Percentiles rank a stretch among this genome's conserved stretches.
Conservation (phyloP, 2,329 filamentous ascomycete species). For the Aspergillus fructus region DNA sequence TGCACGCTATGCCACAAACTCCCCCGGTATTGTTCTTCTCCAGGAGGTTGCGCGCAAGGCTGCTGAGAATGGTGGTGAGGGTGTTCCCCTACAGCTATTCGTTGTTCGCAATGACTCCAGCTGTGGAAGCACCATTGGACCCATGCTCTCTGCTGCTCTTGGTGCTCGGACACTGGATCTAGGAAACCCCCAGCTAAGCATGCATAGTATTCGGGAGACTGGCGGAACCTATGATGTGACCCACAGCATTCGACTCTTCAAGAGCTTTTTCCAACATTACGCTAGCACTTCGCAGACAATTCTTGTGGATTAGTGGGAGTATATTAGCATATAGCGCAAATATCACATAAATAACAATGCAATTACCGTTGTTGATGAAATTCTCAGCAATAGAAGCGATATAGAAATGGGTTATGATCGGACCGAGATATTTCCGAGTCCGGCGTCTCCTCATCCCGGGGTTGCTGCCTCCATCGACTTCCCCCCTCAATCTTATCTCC, state of each 20-base stretch:
- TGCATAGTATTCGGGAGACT: slow-evolving; percentile 96
- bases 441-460: not conserved
- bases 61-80: slow-evolving; percentile 54
- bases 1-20: slow-evolving; percentile 93
- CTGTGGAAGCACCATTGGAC: slow-evolving; percentile 94
- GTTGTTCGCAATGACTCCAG: slow-evolving; percentile 94
- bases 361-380: not conserved
- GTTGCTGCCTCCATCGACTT: not conserved
- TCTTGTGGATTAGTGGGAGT: slow-evolving; percentile 65
- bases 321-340: not conserved
- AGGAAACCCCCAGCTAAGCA: slow-evolving; percentile 90
- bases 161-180: slow-evolving; percentile 88
- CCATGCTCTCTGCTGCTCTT: slow-evolving; percentile 86
- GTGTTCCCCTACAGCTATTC: slow-evolving; percentile 89
- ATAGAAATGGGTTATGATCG: not conserved
- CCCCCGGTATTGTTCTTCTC: slow-evolving; percentile 86
- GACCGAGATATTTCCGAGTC: slow-evolving; percentile 11
- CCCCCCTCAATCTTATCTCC: slow-evolving; percentile 1
- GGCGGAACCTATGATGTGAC: slow-evolving; percentile 85
- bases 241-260: slow-evolving; percentile 81
- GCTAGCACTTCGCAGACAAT: slow-evolving; percentile 80
- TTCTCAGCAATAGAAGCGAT: not conserved
- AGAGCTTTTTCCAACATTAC: slow-evolving; percentile 82
- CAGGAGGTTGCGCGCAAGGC: slow-evolving; percentile 76
- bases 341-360: not conserved